Conservation (phyloP, 164 flowering plant genomes). For the Magnolia changhungtana region DNA sequence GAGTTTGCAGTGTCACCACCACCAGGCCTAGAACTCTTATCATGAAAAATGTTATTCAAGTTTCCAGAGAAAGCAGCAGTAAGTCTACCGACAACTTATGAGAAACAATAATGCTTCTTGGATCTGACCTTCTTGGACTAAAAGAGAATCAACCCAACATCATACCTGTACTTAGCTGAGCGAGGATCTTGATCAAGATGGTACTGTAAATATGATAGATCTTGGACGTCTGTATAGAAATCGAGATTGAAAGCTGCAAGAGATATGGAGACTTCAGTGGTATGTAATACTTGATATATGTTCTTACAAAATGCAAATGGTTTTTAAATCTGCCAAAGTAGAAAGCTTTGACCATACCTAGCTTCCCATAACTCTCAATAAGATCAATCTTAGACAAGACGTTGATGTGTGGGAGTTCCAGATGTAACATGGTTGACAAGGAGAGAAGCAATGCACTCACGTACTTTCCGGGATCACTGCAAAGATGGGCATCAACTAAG, state of each 20-base stretch:
- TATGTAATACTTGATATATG: not conserved
- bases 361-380: slow-evolving; percentile 88
- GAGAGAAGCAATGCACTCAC: slow-evolving; percentile 92
- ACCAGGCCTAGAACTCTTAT: too few species aligned
- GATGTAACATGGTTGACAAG: slow-evolving; percentile 82
- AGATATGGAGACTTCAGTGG: not conserved
- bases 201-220: slow-evolving; percentile 73
- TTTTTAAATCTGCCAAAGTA: not conserved
- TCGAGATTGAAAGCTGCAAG: slow-evolving; percentile 87
- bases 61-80: not conserved
- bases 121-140: not conserved
- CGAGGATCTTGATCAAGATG: slow-evolving; percentile 87
- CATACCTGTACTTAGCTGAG: slow-evolving; percentile 78
- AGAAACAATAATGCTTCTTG: not conserved
- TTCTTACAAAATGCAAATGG: not conserved
- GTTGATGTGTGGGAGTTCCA: slow-evolving; percentile 94
- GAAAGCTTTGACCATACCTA: slow-evolving; percentile 45
- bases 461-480: slow-evolving; percentile 94
- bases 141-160: not conserved
- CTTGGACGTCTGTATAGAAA: slow-evolving; percentile 88
- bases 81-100: not conserved
- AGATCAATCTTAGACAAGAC: slow-evolving; percentile 95
- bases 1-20: not conserved
- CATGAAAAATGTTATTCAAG: too few species aligned
- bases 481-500: slow-evolving; percentile 91